These are phyloP conservation scores for Cairneyella variabilis DNA, from an alignment of 495 filamentous ascomycete genomes.

Conservation along the genomic window DNA sequence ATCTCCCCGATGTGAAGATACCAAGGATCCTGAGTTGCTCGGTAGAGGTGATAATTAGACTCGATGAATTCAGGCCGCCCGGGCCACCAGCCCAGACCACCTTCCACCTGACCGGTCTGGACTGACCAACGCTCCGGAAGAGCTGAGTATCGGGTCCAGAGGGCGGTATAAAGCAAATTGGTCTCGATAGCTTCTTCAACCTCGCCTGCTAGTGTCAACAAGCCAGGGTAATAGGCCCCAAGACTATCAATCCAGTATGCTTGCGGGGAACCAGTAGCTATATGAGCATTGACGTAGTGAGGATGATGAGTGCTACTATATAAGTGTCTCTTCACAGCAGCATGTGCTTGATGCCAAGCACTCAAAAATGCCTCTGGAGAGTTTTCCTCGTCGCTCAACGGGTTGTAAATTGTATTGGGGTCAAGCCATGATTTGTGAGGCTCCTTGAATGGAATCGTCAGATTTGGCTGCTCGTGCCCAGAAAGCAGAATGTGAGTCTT, in stretches of 20 bases:
- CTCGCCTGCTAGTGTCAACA: conserved; percentile 83
- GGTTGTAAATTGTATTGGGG: conserved; percentile 52
- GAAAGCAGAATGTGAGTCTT: conserved; percentile 91
- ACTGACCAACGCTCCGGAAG: conserved; percentile 93
- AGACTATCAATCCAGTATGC: conserved; percentile 95
- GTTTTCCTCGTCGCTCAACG: conserved; percentile 60
- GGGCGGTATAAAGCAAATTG: conserved; percentile 82
- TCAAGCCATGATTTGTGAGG: conserved; percentile 38
- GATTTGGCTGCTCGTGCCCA: conserved; percentile 53
- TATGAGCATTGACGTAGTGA: conserved; percentile 86
- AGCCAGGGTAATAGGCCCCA: conserved; percentile 89
- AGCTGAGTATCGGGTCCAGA: conserved; percentile 91
- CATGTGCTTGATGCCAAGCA: conserved; percentile 83
- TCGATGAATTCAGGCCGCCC: conserved; percentile 95
- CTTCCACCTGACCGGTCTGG: conserved; percentile 77
- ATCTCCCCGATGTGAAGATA: conserved; percentile 95
- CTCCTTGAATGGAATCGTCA: conserved; percentile 25
- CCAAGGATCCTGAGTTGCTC: conserved; percentile 93
- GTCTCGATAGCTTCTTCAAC: conserved; percentile 86
- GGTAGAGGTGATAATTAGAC: conserved; percentile 88
- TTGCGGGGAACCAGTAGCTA: conserved; percentile 71
- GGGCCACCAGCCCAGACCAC: conserved; percentile 89
- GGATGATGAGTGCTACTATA: conserved; percentile 71
- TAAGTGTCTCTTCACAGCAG: conserved; percentile 81
- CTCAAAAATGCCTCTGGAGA: conserved; percentile 73